Evolutionary conservation across 345 rosid genomes (phyloP).

Genomic region (Eucalyptus sp.): DNA sequence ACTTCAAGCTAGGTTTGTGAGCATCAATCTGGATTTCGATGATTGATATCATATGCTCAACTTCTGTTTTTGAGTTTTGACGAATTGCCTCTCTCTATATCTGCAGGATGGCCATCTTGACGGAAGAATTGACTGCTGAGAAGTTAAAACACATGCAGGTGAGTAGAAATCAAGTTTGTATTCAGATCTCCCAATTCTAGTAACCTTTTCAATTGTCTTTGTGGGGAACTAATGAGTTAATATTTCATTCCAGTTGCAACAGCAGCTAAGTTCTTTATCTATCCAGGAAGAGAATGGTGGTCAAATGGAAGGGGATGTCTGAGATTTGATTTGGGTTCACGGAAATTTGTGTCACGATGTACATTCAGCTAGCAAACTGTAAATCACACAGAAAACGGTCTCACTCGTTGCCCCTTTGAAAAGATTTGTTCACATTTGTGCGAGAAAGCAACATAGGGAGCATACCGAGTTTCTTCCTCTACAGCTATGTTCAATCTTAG

Average conservation of each 20-base stretch:
- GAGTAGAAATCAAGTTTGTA: not conserved
- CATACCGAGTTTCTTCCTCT: not conserved
- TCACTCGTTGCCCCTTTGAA: not conserved
- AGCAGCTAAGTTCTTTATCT: not conserved
- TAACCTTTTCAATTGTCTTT: not conserved
- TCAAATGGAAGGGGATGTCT: constrained; percentile 21
- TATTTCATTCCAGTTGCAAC: constrained; percentile 3
- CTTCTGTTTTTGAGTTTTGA: not conserved
- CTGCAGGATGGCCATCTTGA: constrained; percentile 63
- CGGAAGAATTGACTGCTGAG: constrained; percentile 68
- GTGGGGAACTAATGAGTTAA: not conserved
- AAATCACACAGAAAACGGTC: not conserved
- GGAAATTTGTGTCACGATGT: not conserved
- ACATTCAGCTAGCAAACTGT: not conserved
- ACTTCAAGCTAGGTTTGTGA: constrained; percentile 63
- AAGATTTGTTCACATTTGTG: not conserved
- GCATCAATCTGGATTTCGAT: not conserved
- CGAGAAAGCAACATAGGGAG: not conserved
- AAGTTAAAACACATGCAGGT: constrained; percentile 58
- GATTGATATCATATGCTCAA: not conserved
- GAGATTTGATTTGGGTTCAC: not conserved
- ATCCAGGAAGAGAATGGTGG: constrained; percentile 18
- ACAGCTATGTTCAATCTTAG: not conserved
- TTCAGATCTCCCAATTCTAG: not conserved
- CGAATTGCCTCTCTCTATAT: not conserved